Conservation (phyloP, 2,329 filamentous ascomycete species). For the Aspergillus sp. region DNA sequence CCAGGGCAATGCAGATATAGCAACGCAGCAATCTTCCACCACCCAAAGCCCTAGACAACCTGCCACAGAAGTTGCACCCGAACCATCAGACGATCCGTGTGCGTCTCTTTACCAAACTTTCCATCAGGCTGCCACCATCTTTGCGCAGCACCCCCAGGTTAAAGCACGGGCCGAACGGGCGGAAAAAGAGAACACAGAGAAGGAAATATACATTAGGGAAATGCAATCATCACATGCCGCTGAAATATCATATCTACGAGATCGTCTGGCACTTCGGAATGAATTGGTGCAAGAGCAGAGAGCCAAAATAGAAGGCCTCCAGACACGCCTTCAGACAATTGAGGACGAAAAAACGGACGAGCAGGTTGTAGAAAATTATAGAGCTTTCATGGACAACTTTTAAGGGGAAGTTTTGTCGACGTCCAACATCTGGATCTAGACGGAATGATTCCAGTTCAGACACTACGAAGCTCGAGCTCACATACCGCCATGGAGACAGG, state of each 20-base stretch:
- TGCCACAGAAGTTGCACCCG: neutral
- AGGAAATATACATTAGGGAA: neutral
- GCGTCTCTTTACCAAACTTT: neutral
- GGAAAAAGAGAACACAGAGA: neutral
- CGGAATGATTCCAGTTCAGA: too few species aligned
- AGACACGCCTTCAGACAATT: neutral
- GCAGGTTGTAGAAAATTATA: too few species aligned
- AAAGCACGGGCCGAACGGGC: neutral
- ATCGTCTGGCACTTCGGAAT: neutral
- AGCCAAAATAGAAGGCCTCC: neutral
- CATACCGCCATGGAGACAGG: neutral
- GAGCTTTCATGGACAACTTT: too few species aligned
- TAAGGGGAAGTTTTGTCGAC: too few species aligned
- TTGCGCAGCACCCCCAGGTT: neutral
- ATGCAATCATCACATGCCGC: neutral
- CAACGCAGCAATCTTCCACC: neutral
- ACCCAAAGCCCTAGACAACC: neutral
- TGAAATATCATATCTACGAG: neutral
- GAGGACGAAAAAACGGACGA: neutral
- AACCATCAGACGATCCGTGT: neutral
- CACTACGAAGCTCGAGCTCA: too few species aligned
- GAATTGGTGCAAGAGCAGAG: neutral
- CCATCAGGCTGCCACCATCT: neutral
- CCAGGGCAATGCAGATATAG: neutral
- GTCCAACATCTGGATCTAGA: too few species aligned